These are phyloP conservation scores for Cryptococcus sp. DNA, from an alignment of 1,284 basidiomycete genomes.

Conservation along the genomic window DNA sequence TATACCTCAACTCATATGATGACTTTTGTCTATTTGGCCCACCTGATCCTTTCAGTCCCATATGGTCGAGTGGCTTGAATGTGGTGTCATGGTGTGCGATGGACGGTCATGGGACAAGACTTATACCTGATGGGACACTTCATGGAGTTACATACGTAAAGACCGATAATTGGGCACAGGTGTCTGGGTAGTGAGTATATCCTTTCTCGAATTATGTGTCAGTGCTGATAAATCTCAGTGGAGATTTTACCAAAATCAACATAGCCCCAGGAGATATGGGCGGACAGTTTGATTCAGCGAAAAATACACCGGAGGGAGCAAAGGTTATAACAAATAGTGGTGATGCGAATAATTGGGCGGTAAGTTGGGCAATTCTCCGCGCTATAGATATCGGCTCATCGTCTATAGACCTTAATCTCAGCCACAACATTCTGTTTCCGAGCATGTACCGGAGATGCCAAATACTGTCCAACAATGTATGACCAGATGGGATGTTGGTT, in stretches of 20 bases:
- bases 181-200: conserved; percentile 29
- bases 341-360: conserved; percentile 28
- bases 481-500: conserved; percentile 34
- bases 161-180: conserved; percentile 29
- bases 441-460: conserved; percentile 30
- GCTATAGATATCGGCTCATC: neutral
- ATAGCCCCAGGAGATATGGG: conserved; percentile 28
- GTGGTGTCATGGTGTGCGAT: conserved; percentile 34
- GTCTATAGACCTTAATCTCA: conserved; percentile 29
- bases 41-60: conserved; percentile 12
- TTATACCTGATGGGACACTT: conserved; percentile 34
- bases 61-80: conserved; percentile 13
- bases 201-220: neutral
- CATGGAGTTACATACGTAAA: conserved; percentile 37
- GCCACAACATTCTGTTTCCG: conserved; percentile 29
- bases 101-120: conserved; percentile 18
- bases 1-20: conserved; percentile 16
- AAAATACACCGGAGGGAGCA: conserved; percentile 22
- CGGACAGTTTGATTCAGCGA: conserved; percentile 28
- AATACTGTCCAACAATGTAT: conserved; percentile 29
- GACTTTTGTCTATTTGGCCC: conserved; percentile 37
- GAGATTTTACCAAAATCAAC: conserved; percentile 38
- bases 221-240: conserved; percentile 12
- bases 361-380: conserved; percentile 12
- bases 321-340: conserved; percentile 13